Percentiles rank a stretch among this genome's conserved stretches.
Evolutionary conservation across 2,329 filamentous ascomycete species (phyloP).

Genomic region (Mycocentrospora acerina): DNA sequence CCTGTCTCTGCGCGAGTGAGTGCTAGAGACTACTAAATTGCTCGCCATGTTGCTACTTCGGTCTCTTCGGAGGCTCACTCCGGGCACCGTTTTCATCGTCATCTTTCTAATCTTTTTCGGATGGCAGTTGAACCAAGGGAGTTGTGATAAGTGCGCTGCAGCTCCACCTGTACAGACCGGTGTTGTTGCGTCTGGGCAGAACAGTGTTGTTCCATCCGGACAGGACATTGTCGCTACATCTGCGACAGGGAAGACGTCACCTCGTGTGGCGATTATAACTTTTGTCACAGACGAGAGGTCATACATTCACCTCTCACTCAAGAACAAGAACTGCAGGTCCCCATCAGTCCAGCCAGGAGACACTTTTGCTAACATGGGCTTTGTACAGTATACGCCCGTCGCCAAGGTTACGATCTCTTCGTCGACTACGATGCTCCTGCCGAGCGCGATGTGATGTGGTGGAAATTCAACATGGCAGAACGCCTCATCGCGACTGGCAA

Average conservation of each 20-base stretch:
- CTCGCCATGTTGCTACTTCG: too few species aligned
- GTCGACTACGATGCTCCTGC: conserved; percentile 43
- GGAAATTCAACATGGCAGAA: conserved; percentile 44
- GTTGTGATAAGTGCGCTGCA: conserved; percentile 14
- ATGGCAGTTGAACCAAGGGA: conserved; percentile 31
- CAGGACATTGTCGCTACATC: too few species aligned
- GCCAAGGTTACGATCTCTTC: conserved; percentile 44
- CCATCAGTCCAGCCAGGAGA: conserved; percentile 7
- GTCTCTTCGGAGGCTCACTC: too few species aligned
- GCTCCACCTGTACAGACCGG: conserved; percentile 7
- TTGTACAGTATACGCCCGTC: conserved; percentile 40
- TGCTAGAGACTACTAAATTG: too few species aligned
- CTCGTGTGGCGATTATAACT: conserved; percentile 38
- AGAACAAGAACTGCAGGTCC: conserved; percentile 39
- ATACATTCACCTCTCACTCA: conserved; percentile 40
- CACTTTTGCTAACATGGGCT: background rate
- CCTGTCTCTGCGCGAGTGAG: too few species aligned
- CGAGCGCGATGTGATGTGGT: conserved; percentile 34
- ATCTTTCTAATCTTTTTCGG: conserved; percentile 33
- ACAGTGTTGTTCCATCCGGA: too few species aligned
- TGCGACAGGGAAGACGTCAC: conserved; percentile 11
- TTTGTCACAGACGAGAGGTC: conserved; percentile 41
- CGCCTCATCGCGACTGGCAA: conserved; percentile 34
- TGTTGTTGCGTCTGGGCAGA: conserved; percentile 9
- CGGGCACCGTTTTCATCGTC: conserved; percentile 25